Evolutionary conservation across 495 filamentous ascomycete genomes (phyloP).

Genomic region (Lasiosphaeria miniovina): DNA sequence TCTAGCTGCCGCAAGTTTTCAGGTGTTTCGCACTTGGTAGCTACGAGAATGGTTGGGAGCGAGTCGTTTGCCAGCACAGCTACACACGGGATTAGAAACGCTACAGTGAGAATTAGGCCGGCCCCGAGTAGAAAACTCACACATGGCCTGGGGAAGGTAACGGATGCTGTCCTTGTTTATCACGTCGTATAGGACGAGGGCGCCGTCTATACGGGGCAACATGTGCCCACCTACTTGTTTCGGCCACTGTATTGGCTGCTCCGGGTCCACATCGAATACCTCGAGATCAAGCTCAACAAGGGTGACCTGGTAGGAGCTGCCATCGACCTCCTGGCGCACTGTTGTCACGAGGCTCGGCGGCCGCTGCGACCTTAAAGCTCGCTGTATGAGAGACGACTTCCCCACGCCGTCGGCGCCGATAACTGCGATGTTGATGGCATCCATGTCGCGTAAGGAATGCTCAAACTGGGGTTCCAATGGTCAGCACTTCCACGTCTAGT

Average conservation of each 20-base stretch:
- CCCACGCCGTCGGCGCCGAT: constrained; percentile 78
- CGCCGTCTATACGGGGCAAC: constrained; percentile 75
- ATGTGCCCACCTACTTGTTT: constrained; percentile 62
- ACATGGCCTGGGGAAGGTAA: constrained; percentile 64
- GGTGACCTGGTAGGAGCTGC: constrained; percentile 70
- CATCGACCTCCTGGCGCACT: constrained; percentile 74
- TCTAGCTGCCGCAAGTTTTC: constrained; percentile 58
- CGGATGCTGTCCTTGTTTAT: constrained; percentile 68
- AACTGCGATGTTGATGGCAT: constrained; percentile 79
- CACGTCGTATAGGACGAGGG: constrained; percentile 81
- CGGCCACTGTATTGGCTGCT: constrained; percentile 76
- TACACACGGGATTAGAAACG: constrained; percentile 35
- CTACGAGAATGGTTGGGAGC: constrained; percentile 72
- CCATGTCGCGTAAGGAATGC: constrained; percentile 39
- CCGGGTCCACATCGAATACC: constrained; percentile 63
- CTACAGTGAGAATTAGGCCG: not conserved
- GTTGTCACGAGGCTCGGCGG: constrained; percentile 52
- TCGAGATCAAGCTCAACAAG: constrained; percentile 73
- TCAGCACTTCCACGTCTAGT: constrained; percentile 15
- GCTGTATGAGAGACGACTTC: constrained; percentile 87
- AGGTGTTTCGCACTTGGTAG: constrained; percentile 79
- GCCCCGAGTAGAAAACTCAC: constrained; percentile 49
- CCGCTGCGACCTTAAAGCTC: constrained; percentile 66
- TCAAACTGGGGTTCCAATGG: constrained; percentile 24
- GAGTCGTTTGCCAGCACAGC: constrained; percentile 64